Conservation (phyloP, 2,329 filamentous ascomycete genomes). For the Fusarium haematococcum region DNA sequence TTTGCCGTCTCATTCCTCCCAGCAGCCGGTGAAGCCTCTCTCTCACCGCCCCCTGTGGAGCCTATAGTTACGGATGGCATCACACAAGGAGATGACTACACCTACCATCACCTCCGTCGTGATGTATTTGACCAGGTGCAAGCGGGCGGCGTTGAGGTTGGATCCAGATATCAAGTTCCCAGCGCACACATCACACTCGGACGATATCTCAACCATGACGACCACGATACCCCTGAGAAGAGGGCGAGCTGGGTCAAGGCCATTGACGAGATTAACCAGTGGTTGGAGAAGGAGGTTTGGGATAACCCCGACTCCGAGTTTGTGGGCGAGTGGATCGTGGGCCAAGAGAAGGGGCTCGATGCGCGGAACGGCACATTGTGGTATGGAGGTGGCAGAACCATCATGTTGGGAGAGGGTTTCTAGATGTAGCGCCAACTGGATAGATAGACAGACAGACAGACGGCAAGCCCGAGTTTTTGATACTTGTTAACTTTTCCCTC, state of each 20-base stretch:
- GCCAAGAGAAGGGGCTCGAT: conserved; percentile 84
- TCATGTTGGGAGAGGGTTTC: conserved; percentile 73
- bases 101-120: conserved; percentile 89
- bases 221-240: conserved; percentile 69
- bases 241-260: conserved; percentile 73
- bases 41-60: conserved; percentile 53
- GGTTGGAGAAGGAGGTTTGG: conserved; percentile 80
- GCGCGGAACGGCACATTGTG: conserved; percentile 81
- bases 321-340: conserved; percentile 85
- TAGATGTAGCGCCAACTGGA: conserved; percentile 46
- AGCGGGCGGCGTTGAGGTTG: conserved; percentile 74
- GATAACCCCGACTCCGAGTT: conserved; percentile 58
- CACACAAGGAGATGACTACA: conserved; percentile 74
- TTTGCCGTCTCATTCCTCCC: conserved; percentile 90
- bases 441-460: conserved; percentile 17
- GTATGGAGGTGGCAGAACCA: conserved; percentile 85
- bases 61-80: conserved; percentile 51
- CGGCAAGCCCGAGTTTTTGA: conserved; percentile 4
- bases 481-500: conserved; percentile 14
- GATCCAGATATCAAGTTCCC: conserved; percentile 86
- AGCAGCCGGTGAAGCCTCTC: conserved; percentile 70
- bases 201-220: conserved; percentile 77
- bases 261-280: conserved; percentile 82
- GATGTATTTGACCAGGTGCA: conserved; percentile 76
- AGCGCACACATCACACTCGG: conserved; percentile 91